phyloP scores from a whole-genome alignment of 306 rosid species.

The Sicyos baderoa region DNA sequence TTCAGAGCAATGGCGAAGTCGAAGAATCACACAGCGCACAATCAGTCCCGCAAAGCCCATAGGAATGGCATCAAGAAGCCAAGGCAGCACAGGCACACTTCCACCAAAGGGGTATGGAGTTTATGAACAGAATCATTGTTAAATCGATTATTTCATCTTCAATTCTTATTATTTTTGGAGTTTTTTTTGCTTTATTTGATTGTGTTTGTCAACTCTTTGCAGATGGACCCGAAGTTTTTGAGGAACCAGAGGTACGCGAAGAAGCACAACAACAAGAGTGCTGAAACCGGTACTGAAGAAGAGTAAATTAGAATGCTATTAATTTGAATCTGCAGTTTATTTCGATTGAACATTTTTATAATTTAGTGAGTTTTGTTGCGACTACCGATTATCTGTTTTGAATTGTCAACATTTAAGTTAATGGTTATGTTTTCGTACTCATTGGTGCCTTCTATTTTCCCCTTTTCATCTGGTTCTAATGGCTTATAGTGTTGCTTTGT shows the following conservation, averaged over 20 bases:
- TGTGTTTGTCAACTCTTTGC: background rate
- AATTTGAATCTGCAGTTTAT: background rate
- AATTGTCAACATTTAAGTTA: background rate
- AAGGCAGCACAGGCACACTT: background rate
- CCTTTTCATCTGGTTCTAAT: too few relatives aligned
- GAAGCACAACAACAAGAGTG: conserved; percentile 78
- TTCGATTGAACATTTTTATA: background rate
- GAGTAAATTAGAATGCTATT: conserved; percentile 34
- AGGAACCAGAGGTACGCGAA: conserved; percentile 99
- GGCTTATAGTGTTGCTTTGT: too few relatives aligned
- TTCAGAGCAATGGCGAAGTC: background rate
- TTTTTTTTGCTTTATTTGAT: background rate
- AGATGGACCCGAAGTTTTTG: conserved; percentile 98
- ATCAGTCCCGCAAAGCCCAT: background rate
- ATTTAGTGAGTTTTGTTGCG: too few relatives aligned
- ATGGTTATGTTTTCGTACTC: too few relatives aligned
- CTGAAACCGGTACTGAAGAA: conserved; percentile 44
- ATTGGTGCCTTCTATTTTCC: too few relatives aligned
- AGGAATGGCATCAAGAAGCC: background rate
- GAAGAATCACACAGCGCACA: background rate
- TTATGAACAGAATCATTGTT: background rate
- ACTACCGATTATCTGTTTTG: background rate
- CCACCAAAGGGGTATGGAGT: background rate
- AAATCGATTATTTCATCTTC: background rate
- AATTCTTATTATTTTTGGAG: background rate